These are phyloP conservation scores for Acanthamoeba triangularis DNA, from an alignment of 208 protist genomes.

Conservation along the genomic window DNA sequence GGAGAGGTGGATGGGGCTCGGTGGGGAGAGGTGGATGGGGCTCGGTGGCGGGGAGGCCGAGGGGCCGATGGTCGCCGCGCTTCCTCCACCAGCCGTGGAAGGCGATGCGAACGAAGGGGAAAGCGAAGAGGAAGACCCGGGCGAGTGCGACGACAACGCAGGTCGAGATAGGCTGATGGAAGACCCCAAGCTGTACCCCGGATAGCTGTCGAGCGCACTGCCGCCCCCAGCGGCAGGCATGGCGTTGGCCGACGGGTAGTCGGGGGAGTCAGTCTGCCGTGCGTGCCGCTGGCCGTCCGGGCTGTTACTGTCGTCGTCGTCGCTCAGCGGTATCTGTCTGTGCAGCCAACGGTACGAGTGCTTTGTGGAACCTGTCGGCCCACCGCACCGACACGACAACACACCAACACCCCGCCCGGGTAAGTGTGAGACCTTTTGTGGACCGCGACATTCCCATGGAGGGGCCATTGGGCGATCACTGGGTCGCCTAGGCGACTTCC, in stretches of 20 bases:
- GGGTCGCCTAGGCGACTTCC: neutral
- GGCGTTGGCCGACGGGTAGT: neutral
- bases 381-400: too few relatives aligned
- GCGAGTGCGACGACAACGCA: neutral
- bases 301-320: neutral
- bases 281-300: neutral
- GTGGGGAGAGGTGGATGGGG: neutral
- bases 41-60: neutral
- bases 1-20: too few relatives aligned
- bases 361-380: neutral
- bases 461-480: too few relatives aligned
- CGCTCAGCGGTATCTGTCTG: neutral
- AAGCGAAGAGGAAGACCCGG: too few relatives aligned
- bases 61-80: neutral
- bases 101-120: neutral
- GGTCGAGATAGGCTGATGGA: neutral
- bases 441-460: too few relatives aligned
- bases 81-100: neutral
- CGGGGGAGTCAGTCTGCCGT: neutral
- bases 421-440: too few relatives aligned
- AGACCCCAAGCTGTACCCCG: too few relatives aligned
- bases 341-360: conserved; percentile 14
- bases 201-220: neutral
- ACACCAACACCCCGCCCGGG: neutral
- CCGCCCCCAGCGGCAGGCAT: neutral